Base-by-base conservation (phyloP, 306 rosid genomes). In the Calophaca sinica region DNA sequence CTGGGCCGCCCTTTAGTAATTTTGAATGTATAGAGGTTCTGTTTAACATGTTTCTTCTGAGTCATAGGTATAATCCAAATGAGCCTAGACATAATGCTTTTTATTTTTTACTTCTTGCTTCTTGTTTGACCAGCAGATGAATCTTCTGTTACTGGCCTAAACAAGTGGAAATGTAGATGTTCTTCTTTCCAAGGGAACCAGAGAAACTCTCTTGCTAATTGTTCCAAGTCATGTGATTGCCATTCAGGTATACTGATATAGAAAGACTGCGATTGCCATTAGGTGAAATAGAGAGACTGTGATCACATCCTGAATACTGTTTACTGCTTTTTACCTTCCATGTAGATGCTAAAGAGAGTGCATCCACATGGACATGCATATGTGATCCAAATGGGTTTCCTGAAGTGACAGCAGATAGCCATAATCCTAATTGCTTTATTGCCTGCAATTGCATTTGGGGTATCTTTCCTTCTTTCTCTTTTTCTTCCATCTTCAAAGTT, bases 401-500 rank as follows among this genome's bases (percentile, higher is more conserved):
- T n/a, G 82, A 89, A 78, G 92, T 94, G 61, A 84, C 83, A 68
- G 86, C 86, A 66, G 82, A 73, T 57, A 70, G 52, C 65, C 84
- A 72, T 68, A 76, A 82, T 74, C 57, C 84, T n/a, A 65, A 74
- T 62, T 94, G 96, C 80, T 94, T 92, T 81, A 54, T 83, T n/a
- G 87, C 92, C 84, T 94, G 99, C 89, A 90, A 86, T 77, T 94
- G 97, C 82, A 77, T 86, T 62, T 90, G 81, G 77, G 99, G 99
- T 94, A 88, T 78, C 32, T 73, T 67, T 73, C 78, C 81, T 46
- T 78, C 77, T 51, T 9, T 70, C 75, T 71, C 79, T 75, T 54
- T 72, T 72, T 29, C 79, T 69, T 70, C 38, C 72, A 48, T 50
- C 32, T 20, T 20, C 26, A 20, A 20, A 20, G 26, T 20, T 20